Evolutionary conservation across 1,139 yeast species (phyloP).

Genomic region (Yamadazyma diddensiae): DNA sequence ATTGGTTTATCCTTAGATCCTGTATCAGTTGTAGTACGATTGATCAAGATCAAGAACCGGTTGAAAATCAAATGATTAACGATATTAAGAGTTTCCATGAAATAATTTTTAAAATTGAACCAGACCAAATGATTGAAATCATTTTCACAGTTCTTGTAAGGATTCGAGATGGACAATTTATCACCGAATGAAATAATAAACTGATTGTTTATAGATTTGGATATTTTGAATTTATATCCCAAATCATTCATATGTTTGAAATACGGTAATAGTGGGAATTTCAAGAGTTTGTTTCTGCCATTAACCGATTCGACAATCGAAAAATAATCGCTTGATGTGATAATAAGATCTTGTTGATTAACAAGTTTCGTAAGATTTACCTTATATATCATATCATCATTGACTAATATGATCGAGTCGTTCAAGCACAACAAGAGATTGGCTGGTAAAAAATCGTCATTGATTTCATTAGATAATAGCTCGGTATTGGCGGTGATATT

Average conservation of each 20-base stretch:
- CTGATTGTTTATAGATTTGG: slow-evolving; percentile 27
- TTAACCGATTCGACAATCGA: slow-evolving; percentile 18
- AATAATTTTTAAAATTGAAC: slow-evolving; percentile 38
- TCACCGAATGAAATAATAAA: slow-evolving; percentile 30
- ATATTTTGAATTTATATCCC: slow-evolving; percentile 18
- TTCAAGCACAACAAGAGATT: slow-evolving; percentile 25
- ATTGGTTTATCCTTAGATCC: slow-evolving; percentile 16
- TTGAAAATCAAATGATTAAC: slow-evolving; percentile 36
- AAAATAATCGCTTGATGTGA: slow-evolving; percentile 28
- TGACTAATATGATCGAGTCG: slow-evolving; percentile 22
- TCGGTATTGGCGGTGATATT: slow-evolving; percentile 27
- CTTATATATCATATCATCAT: slow-evolving; percentile 19
- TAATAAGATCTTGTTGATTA: slow-evolving; percentile 17
- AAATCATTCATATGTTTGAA: slow-evolving; percentile 22
- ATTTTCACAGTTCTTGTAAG: slow-evolving; percentile 20
- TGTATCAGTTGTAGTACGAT: slow-evolving; percentile 22
- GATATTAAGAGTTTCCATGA: slow-evolving; percentile 33
- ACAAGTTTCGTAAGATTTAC: slow-evolving; percentile 21
- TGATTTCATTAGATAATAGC: slow-evolving; percentile 23
- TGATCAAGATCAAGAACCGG: slow-evolving; percentile 34
- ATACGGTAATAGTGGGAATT: slow-evolving; percentile 31
- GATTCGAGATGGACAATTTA: slow-evolving; percentile 36
- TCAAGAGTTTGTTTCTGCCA: slow-evolving; percentile 13
- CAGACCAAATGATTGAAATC: slow-evolving; percentile 37
- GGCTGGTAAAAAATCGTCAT: slow-evolving; percentile 24